A percentile compares a stretch with the other conserved stretches of the same genome.
phyloP scores from a whole-genome alignment of 1,284 basidiomycete genomes.

The Boletellus dicymbophilus region DNA sequence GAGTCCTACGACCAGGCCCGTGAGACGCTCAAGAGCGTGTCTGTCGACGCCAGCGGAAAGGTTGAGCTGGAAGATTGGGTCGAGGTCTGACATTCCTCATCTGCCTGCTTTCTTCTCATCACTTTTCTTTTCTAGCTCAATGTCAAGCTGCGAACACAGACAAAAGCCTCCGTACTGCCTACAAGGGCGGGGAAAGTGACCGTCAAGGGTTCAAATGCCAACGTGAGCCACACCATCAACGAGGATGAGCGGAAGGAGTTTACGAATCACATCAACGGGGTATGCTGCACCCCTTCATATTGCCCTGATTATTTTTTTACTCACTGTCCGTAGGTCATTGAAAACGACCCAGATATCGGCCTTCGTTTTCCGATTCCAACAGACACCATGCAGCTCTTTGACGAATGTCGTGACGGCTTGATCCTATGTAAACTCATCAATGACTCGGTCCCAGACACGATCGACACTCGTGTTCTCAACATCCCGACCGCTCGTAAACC shows the following conservation, averaged over 20 bases:
- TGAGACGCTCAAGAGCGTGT: constrained; percentile 93
- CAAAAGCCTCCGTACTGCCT: constrained; percentile 56
- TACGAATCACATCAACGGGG: constrained; percentile 96
- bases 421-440: constrained; percentile 99
- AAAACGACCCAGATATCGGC: constrained; percentile 87
- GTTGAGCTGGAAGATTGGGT: constrained; percentile 99
- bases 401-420: constrained; percentile 94
- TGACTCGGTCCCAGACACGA: constrained; percentile 98
- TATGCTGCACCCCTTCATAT: constrained; percentile 36
- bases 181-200: constrained; percentile 90
- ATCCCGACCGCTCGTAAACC: constrained; percentile 76
- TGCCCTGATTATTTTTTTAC: background rate
- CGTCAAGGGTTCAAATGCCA: constrained; percentile 93
- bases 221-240: constrained; percentile 97
- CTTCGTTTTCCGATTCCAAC: constrained; percentile 90
- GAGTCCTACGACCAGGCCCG: constrained; percentile 91
- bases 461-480: constrained; percentile 98
- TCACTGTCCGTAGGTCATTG: constrained; percentile 69
- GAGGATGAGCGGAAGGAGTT: constrained; percentile 97
- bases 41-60: constrained; percentile 92
- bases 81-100: constrained; percentile 60
- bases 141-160: constrained; percentile 73
- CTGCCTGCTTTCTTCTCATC: constrained; percentile 10
- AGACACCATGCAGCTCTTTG: constrained; percentile 99
- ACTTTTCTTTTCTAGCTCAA: constrained; percentile 56